These are phyloP conservation scores for Gardenia jasminoides DNA, from an alignment of 257 asterid genomes.

Conservation along the genomic window DNA sequence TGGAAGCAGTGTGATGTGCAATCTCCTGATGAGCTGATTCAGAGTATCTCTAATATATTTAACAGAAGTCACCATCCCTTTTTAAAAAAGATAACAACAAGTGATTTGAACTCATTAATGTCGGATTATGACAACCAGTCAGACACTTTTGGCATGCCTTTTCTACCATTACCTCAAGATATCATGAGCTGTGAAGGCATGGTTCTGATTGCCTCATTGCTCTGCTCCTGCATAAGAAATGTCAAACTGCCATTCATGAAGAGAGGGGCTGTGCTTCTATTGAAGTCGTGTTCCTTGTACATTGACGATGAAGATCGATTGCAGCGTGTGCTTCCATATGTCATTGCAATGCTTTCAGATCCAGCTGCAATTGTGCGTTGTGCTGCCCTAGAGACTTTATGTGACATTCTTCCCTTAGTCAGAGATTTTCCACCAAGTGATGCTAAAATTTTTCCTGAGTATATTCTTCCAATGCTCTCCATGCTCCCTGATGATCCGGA, in stretches of 20 bases:
- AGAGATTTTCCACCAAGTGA: constrained; percentile 99
- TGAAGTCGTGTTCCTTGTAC: constrained; percentile 90
- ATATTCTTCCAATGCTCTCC: constrained; percentile 98
- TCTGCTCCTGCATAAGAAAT: constrained; percentile 95
- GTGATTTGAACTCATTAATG: constrained; percentile 64
- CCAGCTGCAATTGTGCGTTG: constrained; percentile 98
- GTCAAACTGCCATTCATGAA: constrained; percentile 90
- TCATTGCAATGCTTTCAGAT: constrained; percentile 91
- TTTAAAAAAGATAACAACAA: constrained; percentile 66
- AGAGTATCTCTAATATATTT: constrained; percentile 62
- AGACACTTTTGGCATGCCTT: constrained; percentile 94
- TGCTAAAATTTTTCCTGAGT: constrained; percentile 98
- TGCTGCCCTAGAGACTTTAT: constrained; percentile 93
- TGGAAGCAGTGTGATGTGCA: constrained; percentile 51
- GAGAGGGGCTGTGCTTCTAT: constrained; percentile 86
- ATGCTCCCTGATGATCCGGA: constrained; percentile 99
- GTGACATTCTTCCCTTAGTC: constrained; percentile 93
- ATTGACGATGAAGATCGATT: constrained; percentile 92
- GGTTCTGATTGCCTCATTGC: constrained; percentile 96
- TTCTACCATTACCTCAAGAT: constrained; percentile 82
- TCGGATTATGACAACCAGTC: constrained; percentile 81
- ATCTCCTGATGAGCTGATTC: constrained; percentile 79
- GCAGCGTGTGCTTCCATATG: constrained; percentile 97
- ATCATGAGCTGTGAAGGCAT: constrained; percentile 93
- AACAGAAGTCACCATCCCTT: constrained; percentile 82